Base-by-base conservation (phyloP, 2,329 filamentous ascomycete species). In the Aspergillus luchuensis region DNA sequence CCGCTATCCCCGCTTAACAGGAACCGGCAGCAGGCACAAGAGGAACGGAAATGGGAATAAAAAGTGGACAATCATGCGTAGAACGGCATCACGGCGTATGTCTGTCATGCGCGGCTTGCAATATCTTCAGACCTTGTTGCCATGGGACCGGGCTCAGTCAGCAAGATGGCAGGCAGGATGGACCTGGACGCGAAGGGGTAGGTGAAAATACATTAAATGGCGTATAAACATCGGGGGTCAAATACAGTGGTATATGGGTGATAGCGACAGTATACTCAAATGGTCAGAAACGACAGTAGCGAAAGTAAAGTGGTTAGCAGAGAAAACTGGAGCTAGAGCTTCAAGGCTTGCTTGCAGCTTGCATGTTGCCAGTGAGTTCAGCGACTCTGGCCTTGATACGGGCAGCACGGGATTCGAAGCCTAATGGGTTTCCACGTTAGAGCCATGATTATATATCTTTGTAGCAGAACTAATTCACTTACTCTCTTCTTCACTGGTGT, bases 371-470 rank as follows among this genome's bases (percentile, higher is more conserved):
- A 2, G 95, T 99, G 69, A 99, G 80, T 76, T 97, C 92, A 56
- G 95, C 95, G 60, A 99, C 95, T 63, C 95, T 89, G 62, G 95
- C 95, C 80, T 97, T 98, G 84, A 99, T 99, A 65, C 95, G 91
- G 52, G 95, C 95, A 61, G 98, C 95, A 67, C 95, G 91, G 52
- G 92, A 93, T 78, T 99, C 95, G 71, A 98, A 98, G 38, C 93
- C 92, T 96, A 25, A 53, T 48, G n/a, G n/a, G 52, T 11, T 23
- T 8, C 25, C 58, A 56, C 28, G 63, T 78, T 67, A 78, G 73
- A 55, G 58, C 11, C 2, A 10, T 13, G n/a, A 4, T 36, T 2
- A 45, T 21, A 30, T 49, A 53, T 17, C 15, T 45, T 10, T 49
- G 30, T 15, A 53, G 33, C 33, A 36, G 13, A 36, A 8, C n/a